Conservation (phyloP, 2,329 filamentous ascomycete species). For the Mycogone perniciosa region DNA sequence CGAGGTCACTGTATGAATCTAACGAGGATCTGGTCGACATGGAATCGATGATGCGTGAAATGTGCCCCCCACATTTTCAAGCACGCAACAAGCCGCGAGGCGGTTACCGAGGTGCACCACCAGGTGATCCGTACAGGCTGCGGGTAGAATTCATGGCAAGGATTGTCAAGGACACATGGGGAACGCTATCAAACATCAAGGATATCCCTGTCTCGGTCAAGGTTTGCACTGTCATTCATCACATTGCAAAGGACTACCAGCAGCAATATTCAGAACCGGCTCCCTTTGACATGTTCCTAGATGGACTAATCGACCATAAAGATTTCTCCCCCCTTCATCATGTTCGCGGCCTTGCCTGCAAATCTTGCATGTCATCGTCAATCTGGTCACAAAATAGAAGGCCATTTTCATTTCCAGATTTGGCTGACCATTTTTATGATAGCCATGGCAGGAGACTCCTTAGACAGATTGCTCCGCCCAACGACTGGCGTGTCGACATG, state of each 20-base stretch:
- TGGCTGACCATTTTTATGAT: conserved; percentile 53
- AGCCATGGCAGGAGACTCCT: conserved; percentile 28
- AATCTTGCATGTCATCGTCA: conserved; percentile 38
- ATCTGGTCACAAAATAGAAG: conserved; percentile 31
- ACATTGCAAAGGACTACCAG: conserved; percentile 52
- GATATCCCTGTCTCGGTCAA: conserved; percentile 57
- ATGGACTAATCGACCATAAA: conserved; percentile 49
- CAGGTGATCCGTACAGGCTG: conserved; percentile 28
- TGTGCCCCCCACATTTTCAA: not conserved
- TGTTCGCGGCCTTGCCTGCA: conserved; percentile 47
- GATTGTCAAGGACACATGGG: conserved; percentile 58
- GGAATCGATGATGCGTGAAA: not conserved
- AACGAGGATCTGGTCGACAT: not conserved
- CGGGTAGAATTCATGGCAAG: conserved; percentile 48
- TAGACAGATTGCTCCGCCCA: conserved; percentile 11
- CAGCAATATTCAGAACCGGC: conserved; percentile 51
- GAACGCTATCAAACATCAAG: conserved; percentile 50
- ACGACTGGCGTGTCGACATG: conserved; percentile 44
- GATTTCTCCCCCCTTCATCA: conserved; percentile 51
- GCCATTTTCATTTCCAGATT: conserved; percentile 50
- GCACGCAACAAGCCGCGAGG: not conserved
- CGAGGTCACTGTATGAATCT: not conserved
- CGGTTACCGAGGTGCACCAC: not conserved
- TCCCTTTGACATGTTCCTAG: conserved; percentile 52
- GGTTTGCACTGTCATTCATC: conserved; percentile 57